Conservation (phyloP, 306 rosid species). For the Trichosanthes truncata region DNA sequence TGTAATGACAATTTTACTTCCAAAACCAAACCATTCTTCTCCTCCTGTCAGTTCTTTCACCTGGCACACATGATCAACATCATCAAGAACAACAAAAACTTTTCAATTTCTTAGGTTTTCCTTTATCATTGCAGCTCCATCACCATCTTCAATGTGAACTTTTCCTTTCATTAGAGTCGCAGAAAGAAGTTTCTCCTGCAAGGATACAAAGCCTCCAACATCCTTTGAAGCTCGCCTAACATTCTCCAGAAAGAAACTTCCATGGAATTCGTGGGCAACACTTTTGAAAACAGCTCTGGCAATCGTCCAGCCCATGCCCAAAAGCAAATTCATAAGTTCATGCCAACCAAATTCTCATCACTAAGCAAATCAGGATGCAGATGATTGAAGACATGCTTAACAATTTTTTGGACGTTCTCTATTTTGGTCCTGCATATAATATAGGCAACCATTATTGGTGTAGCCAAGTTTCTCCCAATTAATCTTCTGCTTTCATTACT, state of each 20-base stretch:
- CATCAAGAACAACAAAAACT: constrained; percentile 13
- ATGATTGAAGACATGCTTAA: background rate
- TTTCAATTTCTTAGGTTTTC: background rate
- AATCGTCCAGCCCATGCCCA: background rate
- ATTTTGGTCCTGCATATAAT: background rate
- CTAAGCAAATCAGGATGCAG: constrained; percentile 5
- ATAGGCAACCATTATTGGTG: background rate
- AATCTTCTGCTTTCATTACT: background rate
- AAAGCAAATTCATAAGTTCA: background rate
- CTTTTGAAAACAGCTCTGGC: constrained; percentile 9
- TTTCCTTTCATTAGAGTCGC: background rate
- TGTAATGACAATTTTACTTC: constrained; percentile 13
- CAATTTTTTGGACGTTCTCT: background rate
- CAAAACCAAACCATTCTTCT: background rate
- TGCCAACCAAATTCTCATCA: constrained; percentile 17
- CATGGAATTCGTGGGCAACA: background rate
- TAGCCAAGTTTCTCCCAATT: background rate
- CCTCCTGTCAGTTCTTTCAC: constrained; percentile 1
- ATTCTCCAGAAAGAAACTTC: constrained; percentile 16
- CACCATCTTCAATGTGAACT: background rate
- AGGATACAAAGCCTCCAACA: background rate
- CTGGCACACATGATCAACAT: background rate
- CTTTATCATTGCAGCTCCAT: background rate
- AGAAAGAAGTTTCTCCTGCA: constrained; percentile 15
- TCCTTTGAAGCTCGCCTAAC: constrained; percentile 2